Evolutionary conservation across 768 basidiomycete genomes (phyloP).

Genomic region (Sarcodon aspratus): DNA sequence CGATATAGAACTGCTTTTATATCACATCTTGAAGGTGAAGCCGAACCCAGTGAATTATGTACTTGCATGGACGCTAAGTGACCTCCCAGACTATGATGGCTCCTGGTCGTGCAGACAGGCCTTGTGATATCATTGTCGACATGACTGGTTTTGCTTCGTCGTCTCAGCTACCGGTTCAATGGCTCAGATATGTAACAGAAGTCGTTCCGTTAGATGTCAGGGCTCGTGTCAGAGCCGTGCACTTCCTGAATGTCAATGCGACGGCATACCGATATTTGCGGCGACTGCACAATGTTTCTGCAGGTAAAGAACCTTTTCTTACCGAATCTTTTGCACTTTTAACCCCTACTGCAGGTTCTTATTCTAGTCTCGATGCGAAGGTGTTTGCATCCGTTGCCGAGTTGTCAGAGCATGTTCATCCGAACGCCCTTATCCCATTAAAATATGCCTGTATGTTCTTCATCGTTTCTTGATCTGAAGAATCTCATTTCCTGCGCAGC

Average conservation of each 20-base stretch:
- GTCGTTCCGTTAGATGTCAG: slow-evolving; percentile 63
- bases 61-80: background rate
- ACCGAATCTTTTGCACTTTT: background rate
- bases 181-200: slow-evolving; percentile 71
- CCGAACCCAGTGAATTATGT: background rate
- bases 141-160: slow-evolving; percentile 67
- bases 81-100: slow-evolving; percentile 36
- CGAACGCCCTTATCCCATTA: slow-evolving; percentile 30
- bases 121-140: slow-evolving; percentile 69
- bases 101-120: slow-evolving; percentile 31
- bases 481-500: slow-evolving; percentile 23
- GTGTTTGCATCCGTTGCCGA: slow-evolving; percentile 56
- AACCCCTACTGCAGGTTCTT: background rate
- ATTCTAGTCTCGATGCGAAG: slow-evolving; percentile 21
- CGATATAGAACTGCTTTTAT: slow-evolving; percentile 70
- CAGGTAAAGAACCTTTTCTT: slow-evolving; percentile 23
- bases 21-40: slow-evolving; percentile 63
- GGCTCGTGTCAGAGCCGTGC: slow-evolving; percentile 42
- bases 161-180: slow-evolving; percentile 73
- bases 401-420: slow-evolving; percentile 43
- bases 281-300: slow-evolving; percentile 61
- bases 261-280: slow-evolving; percentile 65
- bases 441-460: slow-evolving; percentile 42
- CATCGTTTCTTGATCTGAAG: slow-evolving; percentile 1
- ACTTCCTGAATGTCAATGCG: slow-evolving; percentile 66